Evolutionary conservation across 192 early-diverging fungal species (phyloP).

Genomic region (Gaertneriomyces sp.): DNA sequence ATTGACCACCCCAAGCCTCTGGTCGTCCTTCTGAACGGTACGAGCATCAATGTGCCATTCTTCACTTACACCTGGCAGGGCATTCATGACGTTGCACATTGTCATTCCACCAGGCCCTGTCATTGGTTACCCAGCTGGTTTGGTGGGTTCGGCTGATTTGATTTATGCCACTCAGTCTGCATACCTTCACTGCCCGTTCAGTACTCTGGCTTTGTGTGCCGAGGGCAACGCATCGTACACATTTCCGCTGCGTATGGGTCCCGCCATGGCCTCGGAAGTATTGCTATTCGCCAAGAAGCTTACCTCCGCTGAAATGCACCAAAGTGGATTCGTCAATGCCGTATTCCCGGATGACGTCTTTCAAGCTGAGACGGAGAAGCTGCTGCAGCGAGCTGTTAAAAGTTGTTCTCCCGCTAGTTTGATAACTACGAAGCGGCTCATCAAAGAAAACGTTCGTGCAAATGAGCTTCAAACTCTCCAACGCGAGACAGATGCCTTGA

Average conservation of each 20-base stretch:
- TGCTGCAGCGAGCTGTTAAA: slow-evolving; percentile 14
- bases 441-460: slow-evolving; percentile 7
- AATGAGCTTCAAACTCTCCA: slow-evolving; percentile 17
- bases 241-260: slow-evolving; percentile 26
- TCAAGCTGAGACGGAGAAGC: slow-evolving; percentile 10
- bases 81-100: neutral
- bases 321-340: slow-evolving; percentile 23
- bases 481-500: slow-evolving; percentile 28
- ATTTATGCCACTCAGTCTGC: slow-evolving; percentile 30
- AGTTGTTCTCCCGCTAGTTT: slow-evolving; percentile 21
- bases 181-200: slow-evolving; percentile 30
- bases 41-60: neutral
- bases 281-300: slow-evolving; percentile 25
- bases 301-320: slow-evolving; percentile 16
- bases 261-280: slow-evolving; percentile 15
- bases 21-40: slow-evolving; percentile 26
- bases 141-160: slow-evolving; percentile 29
- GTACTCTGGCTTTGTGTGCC: slow-evolving; percentile 26
- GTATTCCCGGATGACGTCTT: slow-evolving; percentile 24
- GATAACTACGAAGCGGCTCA: slow-evolving; percentile 21
- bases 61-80: neutral
- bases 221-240: slow-evolving; percentile 24
- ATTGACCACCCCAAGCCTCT: slow-evolving; percentile 28
- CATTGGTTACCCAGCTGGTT: slow-evolving; percentile 29
- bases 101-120: slow-evolving; percentile 9